Base-by-base conservation (phyloP, 257 asterid genomes). In the Lantana camara region DNA sequence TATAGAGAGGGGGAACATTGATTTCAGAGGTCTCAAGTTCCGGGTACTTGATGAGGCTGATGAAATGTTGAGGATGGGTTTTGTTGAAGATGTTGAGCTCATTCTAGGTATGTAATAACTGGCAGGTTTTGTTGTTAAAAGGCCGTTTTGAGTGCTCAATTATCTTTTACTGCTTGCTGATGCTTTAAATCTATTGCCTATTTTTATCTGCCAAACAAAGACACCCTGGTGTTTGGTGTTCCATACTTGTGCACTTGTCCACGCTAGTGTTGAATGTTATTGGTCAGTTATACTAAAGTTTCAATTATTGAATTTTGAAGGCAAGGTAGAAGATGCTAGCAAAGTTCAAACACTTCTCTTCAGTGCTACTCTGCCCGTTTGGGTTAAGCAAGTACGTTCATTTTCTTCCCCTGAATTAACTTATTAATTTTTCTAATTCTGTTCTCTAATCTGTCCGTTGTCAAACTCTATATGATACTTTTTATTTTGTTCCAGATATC, bases 51-150 rank as follows among this genome's bases (percentile, higher is more conserved):
- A 94, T 24, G 99, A 94, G 79, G 96, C 97, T 56, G 99, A 94
- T 88, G 99, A 94, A 77, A 94, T 94, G 99, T 72, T 94, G 81
- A 86, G 91, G 75, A 94, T 94, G 96, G 99, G 99, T 59, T 94
- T 94, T 77, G 99, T 94, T 62, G 99, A 94, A 14, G 99, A 94
- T 44, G 99, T 94, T 68, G 99, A 94, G 75, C 84, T 94, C 49
- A 90, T 94, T 81, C 89, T 94, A 41, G 96, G 99, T 93, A 82
- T 34, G 77, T 30, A 37, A 8, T 57, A 27, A n/a, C 7, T 62
- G 20, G 9, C 9, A 1, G 47, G 17, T n/a, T 2, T 14, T 51
- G 37, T 40, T 27, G 16, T 24, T 3, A n/a, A 24, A 27, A 5
- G 5, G 5, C 32, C 2, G 4, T 27, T 27, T 27, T 27, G 32